Evolutionary conservation across 169 alveolate species (phyloP), one percentile per base, ranked within the genome.

Genomic region (Plasmodium vinckei): DNA sequence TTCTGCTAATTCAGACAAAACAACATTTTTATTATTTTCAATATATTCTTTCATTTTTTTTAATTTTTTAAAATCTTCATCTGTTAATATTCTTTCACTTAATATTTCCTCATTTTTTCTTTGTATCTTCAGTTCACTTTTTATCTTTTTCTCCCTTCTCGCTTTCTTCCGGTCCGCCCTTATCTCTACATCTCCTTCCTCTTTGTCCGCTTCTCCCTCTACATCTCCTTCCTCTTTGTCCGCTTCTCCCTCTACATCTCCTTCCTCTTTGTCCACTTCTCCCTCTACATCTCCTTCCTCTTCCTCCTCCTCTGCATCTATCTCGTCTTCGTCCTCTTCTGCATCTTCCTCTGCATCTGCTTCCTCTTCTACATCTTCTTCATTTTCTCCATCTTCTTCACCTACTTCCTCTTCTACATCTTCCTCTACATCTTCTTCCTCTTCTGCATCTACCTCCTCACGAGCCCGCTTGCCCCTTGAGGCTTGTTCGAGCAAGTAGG

Each of bases 21-120:
- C 61, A 4, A 77, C 57, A 42, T 63, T 21, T 44, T 51, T 64
- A 63, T 77, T 77, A 57, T 64, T 77, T 44, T 19, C 46, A 33
- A 77, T 42, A 23, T 77, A 77, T 42, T 77, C 88, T 21, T 68
- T 25, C 88, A 77, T 77, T 21, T 42, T 15, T 51, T 51, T 77
- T 39, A 77, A 44, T 64, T 77, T 77, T 23, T 56, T 65, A 25
- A 77, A 77, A 64, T 77, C 88, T 7, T 77, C 79, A 17, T 77
- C 88, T 9, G 88, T 77, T 44, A 77, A 47, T 2, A 77, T 77
- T 63, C 54, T 61, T 44, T 77, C 71, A 10, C 77, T 63, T 46
- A 77, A n/a, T 25, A 77, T 44, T 39, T 77, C 46, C 5, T 49
- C 59, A 15, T 63, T 77, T 17, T 33, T 64, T 9, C 49, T 49